These are phyloP conservation scores for Malus domestica DNA, from an alignment of 306 rosid species.

Conservation along the genomic window DNA sequence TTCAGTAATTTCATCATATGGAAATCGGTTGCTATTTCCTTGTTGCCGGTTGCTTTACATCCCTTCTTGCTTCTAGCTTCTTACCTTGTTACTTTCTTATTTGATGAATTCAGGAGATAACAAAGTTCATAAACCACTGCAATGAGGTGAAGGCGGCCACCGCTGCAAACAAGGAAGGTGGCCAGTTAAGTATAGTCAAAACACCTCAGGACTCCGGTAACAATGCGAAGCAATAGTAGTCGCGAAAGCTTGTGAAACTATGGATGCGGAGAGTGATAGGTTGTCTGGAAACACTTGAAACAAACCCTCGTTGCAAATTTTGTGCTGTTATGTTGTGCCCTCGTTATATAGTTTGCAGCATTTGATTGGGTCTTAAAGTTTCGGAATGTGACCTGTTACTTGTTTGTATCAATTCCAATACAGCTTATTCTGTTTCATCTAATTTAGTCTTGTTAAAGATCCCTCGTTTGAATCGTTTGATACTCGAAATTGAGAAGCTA, in stretches of 20 bases:
- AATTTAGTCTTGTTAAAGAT: neutral
- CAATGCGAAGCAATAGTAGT: constrained; percentile 33
- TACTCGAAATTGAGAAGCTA: too few species aligned
- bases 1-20: neutral
- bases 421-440: neutral
- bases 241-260: neutral
- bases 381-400: neutral
- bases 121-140: constrained; percentile 85
- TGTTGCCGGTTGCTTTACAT: neutral
- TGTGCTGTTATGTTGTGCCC: neutral
- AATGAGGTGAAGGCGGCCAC: constrained; percentile 87
- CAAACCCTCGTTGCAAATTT: neutral
- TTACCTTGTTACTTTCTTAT: neutral
- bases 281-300: neutral
- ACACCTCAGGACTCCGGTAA: constrained; percentile 22
- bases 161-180: constrained; percentile 77
- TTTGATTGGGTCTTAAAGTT: neutral
- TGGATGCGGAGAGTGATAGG: constrained; percentile 4
- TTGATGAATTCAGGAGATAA: constrained; percentile 54
- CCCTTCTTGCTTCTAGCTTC: neutral
- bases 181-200: constrained; percentile 68
- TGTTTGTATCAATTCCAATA: neutral
- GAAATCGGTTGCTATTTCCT: neutral
- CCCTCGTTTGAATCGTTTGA: neutral
- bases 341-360: neutral